phyloP scores from a whole-genome alignment of 192 early-diverging fungal species.

The Diversispora epigaea region DNA sequence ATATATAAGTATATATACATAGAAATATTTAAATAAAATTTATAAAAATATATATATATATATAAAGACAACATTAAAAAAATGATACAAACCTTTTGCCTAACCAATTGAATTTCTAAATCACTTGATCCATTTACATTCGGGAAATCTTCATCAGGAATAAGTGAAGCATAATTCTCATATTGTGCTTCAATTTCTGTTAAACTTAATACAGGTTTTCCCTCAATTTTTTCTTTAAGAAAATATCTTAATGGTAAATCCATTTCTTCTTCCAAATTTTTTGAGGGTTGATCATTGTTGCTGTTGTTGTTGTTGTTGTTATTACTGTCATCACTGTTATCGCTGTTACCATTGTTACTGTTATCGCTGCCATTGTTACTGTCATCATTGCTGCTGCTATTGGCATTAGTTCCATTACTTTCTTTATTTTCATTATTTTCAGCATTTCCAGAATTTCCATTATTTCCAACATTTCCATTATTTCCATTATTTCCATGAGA shows the following conservation, averaged over 20 bases:
- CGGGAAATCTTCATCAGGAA: not conserved
- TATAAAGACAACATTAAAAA: not conserved
- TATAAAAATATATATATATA: not conserved
- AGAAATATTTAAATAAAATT: not conserved
- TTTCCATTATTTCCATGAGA: not conserved
- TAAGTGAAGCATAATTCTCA: not conserved
- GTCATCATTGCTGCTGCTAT: not conserved
- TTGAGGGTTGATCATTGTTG: not conserved
- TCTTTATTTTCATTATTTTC: too few relatives aligned
- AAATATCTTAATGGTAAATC: constrained; percentile 19
- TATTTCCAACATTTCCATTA: too few relatives aligned
- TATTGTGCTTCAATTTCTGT: constrained; percentile 23
- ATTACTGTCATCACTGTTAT: too few relatives aligned
- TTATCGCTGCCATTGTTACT: too few relatives aligned
- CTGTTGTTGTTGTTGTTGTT: not conserved
- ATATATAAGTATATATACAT: too few relatives aligned
- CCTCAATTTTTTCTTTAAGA: constrained; percentile 32
- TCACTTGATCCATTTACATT: not conserved
- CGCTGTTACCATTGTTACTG: too few relatives aligned
- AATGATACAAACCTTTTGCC: constrained; percentile 21
- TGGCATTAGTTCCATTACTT: not conserved
- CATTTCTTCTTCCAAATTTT: constrained; percentile 10
- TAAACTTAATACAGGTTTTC: not conserved
- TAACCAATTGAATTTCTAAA: not conserved
- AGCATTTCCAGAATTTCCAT: too few relatives aligned